A percentile compares a stretch with the other conserved stretches of the same genome.
Evolutionary conservation across 2,329 filamentous ascomycete species (phyloP).

Genomic region (Cladosporium halotolerans): DNA sequence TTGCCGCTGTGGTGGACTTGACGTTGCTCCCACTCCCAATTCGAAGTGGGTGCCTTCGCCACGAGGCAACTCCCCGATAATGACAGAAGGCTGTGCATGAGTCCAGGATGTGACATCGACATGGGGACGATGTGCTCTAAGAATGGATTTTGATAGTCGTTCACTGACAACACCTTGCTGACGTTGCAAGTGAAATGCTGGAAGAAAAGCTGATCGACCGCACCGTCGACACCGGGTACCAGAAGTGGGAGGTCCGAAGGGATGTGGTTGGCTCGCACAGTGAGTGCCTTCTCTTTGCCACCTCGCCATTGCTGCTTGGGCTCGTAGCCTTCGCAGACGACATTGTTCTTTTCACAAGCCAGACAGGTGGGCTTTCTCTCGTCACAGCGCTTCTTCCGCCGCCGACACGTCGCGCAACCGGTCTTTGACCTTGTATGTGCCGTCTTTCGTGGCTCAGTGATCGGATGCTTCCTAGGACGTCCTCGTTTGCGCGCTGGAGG

Average conservation of each 20-base stretch:
- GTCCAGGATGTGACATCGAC: slow-evolving; percentile 68
- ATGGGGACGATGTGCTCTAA: slow-evolving; percentile 77
- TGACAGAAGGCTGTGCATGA: slow-evolving; percentile 87
- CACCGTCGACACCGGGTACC: slow-evolving; percentile 74
- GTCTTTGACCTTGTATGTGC: slow-evolving; percentile 64
- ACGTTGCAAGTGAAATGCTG: slow-evolving; percentile 76
- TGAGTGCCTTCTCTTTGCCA: slow-evolving; percentile 59
- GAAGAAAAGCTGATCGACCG: slow-evolving; percentile 72
- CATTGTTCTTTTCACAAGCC: slow-evolving; percentile 90
- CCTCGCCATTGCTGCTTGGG: slow-evolving; percentile 83
- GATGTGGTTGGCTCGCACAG: slow-evolving; percentile 25
- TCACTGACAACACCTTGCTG: slow-evolving; percentile 73
- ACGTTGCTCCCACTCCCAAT: slow-evolving; percentile 46
- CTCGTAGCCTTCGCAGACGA: slow-evolving; percentile 84
- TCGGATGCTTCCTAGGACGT: slow-evolving; percentile 73
- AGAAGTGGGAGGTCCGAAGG: slow-evolving; percentile 51
- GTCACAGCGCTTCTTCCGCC: slow-evolving; percentile 57
- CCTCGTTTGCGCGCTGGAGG: slow-evolving; percentile 52
- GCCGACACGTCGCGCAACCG: slow-evolving; percentile 54
- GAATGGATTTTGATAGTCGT: slow-evolving; percentile 76
- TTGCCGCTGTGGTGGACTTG: slow-evolving; percentile 49
- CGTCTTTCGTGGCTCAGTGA: slow-evolving; percentile 57
- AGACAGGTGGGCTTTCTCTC: slow-evolving; percentile 50
- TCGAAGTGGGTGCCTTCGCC: slow-evolving; percentile 39
- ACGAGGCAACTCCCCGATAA: slow-evolving; percentile 70